Conservation (phyloP, 2,329 filamentous ascomycete genomes). For the Monilinia polystroma region DNA sequence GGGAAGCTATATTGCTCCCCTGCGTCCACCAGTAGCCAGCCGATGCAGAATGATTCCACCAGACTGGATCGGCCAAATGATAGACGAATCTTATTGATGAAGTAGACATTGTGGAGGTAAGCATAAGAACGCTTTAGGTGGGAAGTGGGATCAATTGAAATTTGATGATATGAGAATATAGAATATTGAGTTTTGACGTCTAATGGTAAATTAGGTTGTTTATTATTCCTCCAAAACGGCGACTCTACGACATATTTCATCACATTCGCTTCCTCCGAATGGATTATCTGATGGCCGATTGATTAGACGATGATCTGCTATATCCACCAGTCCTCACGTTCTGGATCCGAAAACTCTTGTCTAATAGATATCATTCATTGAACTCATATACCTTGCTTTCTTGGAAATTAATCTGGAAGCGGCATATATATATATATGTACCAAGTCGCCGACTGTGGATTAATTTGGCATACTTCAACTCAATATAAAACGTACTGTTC, state of each 20-base stretch:
- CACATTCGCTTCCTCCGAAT: slow-evolving; percentile 12
- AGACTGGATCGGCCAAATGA: slow-evolving; percentile 3
- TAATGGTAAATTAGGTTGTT: background rate
- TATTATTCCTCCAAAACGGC: background rate
- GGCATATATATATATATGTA: background rate
- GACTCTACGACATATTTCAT: background rate
- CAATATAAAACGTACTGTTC: background rate
- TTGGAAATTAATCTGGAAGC: background rate
- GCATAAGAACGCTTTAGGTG: background rate
- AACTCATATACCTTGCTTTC: background rate
- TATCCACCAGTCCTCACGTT: background rate
- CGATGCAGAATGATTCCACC: slow-evolving; percentile 22
- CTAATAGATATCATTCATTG: background rate
- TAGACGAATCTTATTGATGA: background rate
- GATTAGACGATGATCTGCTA: slow-evolving; percentile 10
- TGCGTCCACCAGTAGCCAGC: slow-evolving; percentile 15
- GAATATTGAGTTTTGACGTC: slow-evolving; percentile 3
- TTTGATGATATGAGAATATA: slow-evolving; percentile 14
- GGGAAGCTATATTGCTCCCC: slow-evolving; percentile 3
- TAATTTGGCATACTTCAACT: background rate
- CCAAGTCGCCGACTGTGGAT: background rate
- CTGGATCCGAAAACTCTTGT: background rate
- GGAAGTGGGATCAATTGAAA: slow-evolving; percentile 8
- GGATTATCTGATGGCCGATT: background rate
- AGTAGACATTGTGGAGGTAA: slow-evolving; percentile 5